Evolutionary conservation across 2,329 filamentous ascomycete species (phyloP).

Genomic region (Chaetomium sp.): DNA sequence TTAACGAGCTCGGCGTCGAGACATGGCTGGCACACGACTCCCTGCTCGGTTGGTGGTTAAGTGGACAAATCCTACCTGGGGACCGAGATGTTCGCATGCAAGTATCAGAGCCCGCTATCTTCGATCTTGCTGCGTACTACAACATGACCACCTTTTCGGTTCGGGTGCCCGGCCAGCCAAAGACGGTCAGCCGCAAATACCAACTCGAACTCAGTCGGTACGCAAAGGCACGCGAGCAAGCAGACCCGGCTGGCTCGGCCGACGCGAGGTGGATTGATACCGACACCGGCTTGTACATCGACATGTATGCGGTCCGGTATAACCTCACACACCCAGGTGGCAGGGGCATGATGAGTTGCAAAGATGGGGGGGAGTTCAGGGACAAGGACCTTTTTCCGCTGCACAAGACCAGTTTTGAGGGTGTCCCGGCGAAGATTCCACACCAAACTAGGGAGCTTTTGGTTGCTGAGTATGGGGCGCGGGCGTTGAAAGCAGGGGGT

Average conservation of each 20-base stretch:
- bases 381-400: slow-evolving; percentile 61
- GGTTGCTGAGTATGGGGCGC: slow-evolving; percentile 49
- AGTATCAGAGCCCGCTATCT: slow-evolving; percentile 59
- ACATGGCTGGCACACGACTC: slow-evolving; percentile 83
- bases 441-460: slow-evolving; percentile 54
- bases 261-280: slow-evolving; percentile 46
- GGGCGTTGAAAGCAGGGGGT: slow-evolving; percentile 43
- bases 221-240: slow-evolving; percentile 32
- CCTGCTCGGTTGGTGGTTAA: slow-evolving; percentile 86
- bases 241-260: slow-evolving; percentile 37
- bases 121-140: slow-evolving; percentile 57
- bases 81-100: slow-evolving; percentile 71
- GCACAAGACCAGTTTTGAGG: slow-evolving; percentile 62
- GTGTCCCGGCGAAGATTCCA: slow-evolving; percentile 59
- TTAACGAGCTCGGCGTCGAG: slow-evolving; percentile 59
- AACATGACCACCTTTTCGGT: slow-evolving; percentile 51
- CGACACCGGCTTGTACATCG: slow-evolving; percentile 41
- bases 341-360: slow-evolving; percentile 42
- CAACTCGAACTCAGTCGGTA: slow-evolving; percentile 45
- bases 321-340: slow-evolving; percentile 38
- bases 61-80: slow-evolving; percentile 59
- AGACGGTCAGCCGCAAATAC: slow-evolving; percentile 37
- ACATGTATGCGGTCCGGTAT: slow-evolving; percentile 46
- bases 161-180: slow-evolving; percentile 29
- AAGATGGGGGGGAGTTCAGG: slow-evolving; percentile 46